These are phyloP conservation scores for Phyllostachys edulis DNA, from an alignment of 176 grass and related monocot species.

Conservation along the genomic window DNA sequence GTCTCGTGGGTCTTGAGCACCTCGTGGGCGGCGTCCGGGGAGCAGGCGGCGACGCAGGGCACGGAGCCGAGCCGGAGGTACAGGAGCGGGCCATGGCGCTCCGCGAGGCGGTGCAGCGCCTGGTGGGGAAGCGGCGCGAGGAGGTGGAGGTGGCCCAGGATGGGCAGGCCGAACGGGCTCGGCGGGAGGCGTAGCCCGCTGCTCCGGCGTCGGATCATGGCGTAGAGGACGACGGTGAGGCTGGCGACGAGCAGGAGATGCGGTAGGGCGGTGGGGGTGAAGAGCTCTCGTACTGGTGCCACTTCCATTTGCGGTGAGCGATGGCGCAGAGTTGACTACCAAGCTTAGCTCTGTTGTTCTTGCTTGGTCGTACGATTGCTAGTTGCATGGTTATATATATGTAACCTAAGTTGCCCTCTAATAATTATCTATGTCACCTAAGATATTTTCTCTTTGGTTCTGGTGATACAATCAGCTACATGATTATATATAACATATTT, in stretches of 20 bases:
- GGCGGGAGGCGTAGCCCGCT: constrained; percentile 38
- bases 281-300: background rate
- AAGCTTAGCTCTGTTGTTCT: background rate
- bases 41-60: constrained; percentile 58
- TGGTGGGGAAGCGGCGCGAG: constrained; percentile 61
- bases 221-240: constrained; percentile 23
- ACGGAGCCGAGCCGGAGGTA: constrained; percentile 66
- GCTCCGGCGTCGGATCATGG: background rate
- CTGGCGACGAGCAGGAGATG: constrained; percentile 33
- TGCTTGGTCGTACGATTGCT: background rate
- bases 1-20: constrained; percentile 59
- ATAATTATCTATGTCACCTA: too few relatives aligned
- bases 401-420: too few relatives aligned
- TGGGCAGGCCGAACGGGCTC: constrained; percentile 60
- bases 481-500: too few relatives aligned
- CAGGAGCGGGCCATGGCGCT: constrained; percentile 49
- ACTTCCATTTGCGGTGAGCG: constrained; percentile 9
- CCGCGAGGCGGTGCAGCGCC: constrained; percentile 58
- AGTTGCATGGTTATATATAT: constrained; percentile 8
- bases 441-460: too few relatives aligned
- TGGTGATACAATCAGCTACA: too few relatives aligned
- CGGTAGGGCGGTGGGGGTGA: background rate
- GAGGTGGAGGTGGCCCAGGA: constrained; percentile 85
- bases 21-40: constrained; percentile 45
- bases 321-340: background rate